A percentile compares a stretch with the other conserved stretches of the same genome.
Conservation (phyloP, 345 rosid genomes). For the Balakata baccata region DNA sequence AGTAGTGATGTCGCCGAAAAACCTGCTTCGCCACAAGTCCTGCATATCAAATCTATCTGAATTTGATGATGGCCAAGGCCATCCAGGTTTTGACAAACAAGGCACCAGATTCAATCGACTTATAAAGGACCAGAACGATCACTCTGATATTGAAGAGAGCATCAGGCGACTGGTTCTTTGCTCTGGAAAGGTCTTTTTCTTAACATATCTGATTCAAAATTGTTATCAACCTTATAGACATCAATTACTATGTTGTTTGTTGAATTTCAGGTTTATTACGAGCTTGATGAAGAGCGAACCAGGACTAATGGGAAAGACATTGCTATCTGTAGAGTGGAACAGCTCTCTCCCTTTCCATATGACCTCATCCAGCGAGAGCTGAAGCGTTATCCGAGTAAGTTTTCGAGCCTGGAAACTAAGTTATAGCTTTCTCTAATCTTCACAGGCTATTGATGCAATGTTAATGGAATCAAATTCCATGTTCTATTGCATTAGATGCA, state of each 20-base stretch:
- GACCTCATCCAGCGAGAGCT: conserved; percentile 79
- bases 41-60: conserved; percentile 92
- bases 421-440: no score
- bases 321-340: conserved; percentile 82
- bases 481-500: conserved; percentile 35
- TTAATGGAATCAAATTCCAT: background rate
- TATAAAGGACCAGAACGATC: conserved; percentile 80
- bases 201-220: background rate
- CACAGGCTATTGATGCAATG: no score
- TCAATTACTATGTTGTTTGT: background rate
- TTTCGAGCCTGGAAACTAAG: background rate
- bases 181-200: conserved; percentile 64
- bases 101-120: conserved; percentile 93
- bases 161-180: conserved; percentile 84
- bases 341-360: conserved; percentile 75
- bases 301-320: conserved; percentile 47
- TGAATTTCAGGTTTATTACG: conserved; percentile 37
- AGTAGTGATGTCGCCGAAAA: conserved; percentile 82
- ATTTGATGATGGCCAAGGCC: conserved; percentile 94
- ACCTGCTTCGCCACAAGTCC: conserved; percentile 83
- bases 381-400: conserved; percentile 69
- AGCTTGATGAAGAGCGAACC: conserved; percentile 65
- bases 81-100: conserved; percentile 93
- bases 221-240: no score
- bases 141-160: conserved; percentile 77